Percentiles rank a stretch among this genome's conserved stretches.
These are phyloP conservation scores for Arachnomyces sp. DNA, from an alignment of 2,329 filamentous ascomycete genomes.

Conservation along the genomic window DNA sequence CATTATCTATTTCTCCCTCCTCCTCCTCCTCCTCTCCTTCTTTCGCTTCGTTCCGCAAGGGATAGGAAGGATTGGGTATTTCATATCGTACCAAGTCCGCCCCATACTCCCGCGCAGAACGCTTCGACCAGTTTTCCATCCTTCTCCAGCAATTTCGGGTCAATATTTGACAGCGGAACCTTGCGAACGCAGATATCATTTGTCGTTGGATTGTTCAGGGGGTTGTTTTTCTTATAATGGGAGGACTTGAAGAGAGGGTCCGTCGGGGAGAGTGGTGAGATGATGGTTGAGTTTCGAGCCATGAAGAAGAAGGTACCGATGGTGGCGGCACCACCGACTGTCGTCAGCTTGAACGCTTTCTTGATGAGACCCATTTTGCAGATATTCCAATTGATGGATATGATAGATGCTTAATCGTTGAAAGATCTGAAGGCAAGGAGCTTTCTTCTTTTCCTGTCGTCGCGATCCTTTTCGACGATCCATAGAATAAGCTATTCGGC, in stretches of 20 bases:
- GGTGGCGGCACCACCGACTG: constrained; percentile 42
- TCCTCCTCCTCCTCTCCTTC: too few species aligned
- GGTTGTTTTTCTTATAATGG: constrained; percentile 54
- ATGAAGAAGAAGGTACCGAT: constrained; percentile 48
- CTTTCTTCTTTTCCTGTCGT: too few species aligned
- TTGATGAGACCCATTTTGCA: constrained; percentile 47
- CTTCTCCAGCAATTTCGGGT: constrained; percentile 57
- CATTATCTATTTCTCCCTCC: background rate
- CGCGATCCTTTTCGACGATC: too few species aligned
- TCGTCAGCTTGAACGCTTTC: constrained; percentile 36
- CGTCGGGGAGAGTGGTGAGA: constrained; percentile 47
- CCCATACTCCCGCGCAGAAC: constrained; percentile 62
- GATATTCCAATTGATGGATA: background rate
- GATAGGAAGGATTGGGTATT: too few species aligned
- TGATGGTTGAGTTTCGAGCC: constrained; percentile 49
- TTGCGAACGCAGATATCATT: constrained; percentile 59
- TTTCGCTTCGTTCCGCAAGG: constrained; percentile 17
- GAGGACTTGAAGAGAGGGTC: constrained; percentile 56
- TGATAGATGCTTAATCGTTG: too few species aligned
- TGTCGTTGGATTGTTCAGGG: constrained; percentile 53
- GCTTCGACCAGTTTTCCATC: constrained; percentile 55
- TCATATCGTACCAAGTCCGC: constrained; percentile 48
- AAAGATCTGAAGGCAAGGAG: too few species aligned
- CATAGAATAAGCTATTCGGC: too few species aligned
- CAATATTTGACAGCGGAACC: constrained; percentile 56